These are phyloP conservation scores for Pleurotus pulmonarius DNA, from an alignment of 768 basidiomycete species.

Conservation along the genomic window DNA sequence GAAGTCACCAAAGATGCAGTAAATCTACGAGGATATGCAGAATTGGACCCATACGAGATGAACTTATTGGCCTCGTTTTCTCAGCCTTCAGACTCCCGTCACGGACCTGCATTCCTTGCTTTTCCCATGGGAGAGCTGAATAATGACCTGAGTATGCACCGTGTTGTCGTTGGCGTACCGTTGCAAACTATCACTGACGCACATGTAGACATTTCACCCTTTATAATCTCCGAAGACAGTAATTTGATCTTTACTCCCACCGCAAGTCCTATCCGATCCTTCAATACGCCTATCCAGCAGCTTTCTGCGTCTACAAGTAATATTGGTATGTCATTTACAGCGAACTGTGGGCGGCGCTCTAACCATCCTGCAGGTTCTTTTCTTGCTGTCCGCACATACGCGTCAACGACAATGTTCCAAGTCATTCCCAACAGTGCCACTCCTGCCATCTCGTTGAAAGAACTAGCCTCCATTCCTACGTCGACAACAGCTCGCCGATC, in stretches of 20 bases:
- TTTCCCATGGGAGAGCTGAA: slow-evolving; percentile 67
- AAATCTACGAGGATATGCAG: slow-evolving; percentile 25
- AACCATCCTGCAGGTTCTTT: slow-evolving; percentile 18
- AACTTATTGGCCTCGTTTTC: slow-evolving; percentile 45
- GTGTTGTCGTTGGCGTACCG: not conserved
- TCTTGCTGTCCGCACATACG: slow-evolving; percentile 45
- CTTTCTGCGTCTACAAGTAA: slow-evolving; percentile 33
- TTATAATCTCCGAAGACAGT: slow-evolving; percentile 23
- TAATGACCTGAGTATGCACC: slow-evolving; percentile 55
- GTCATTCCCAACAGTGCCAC: not conserved
- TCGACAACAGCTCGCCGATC: slow-evolving; percentile 36
- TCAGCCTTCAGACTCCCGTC: slow-evolving; percentile 18
- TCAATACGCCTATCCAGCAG: slow-evolving; percentile 70
- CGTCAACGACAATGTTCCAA: slow-evolving; percentile 37
- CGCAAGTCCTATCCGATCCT: slow-evolving; percentile 38
- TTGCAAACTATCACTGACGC: not conserved
- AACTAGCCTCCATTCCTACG: slow-evolving; percentile 33
- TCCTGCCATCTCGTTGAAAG: slow-evolving; percentile 13
- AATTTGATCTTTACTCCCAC: slow-evolving; percentile 34
- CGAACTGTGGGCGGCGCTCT: not conserved
- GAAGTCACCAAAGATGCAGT: slow-evolving; percentile 46
- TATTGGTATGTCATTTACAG: not conserved
- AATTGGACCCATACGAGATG: slow-evolving; percentile 57
- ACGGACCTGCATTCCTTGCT: slow-evolving; percentile 30
- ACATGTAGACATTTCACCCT: slow-evolving; percentile 45